These are phyloP conservation scores for Croton laevigatus DNA, from an alignment of 441 rosid species.

Conservation along the genomic window DNA sequence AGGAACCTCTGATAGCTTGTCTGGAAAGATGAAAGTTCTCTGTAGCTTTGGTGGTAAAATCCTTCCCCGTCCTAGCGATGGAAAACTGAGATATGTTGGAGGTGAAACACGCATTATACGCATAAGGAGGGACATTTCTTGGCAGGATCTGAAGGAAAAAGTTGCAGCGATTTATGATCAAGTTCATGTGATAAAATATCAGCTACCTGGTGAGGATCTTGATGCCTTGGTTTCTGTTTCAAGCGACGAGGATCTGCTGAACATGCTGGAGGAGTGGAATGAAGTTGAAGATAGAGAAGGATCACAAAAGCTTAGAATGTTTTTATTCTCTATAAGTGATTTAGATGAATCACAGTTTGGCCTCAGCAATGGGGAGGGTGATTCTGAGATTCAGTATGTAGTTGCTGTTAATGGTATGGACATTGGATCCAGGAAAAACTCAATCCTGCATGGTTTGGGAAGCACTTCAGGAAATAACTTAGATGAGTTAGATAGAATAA, in stretches of 20 bases:
- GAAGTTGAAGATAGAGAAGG: constrained; percentile 58
- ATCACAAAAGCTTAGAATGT: constrained; percentile 67
- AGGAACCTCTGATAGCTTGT: constrained; percentile 49
- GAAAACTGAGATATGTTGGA: constrained; percentile 89
- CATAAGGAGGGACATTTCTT: constrained; percentile 58
- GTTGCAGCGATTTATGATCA: constrained; percentile 54
- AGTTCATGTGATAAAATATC: constrained; percentile 66
- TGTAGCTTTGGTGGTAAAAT: constrained; percentile 94
- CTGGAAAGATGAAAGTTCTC: constrained; percentile 56
- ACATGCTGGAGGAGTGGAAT: constrained; percentile 89
- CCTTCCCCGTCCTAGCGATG: constrained; percentile 85
- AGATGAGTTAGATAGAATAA: constrained; percentile 46
- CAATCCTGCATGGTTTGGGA: constrained; percentile 38
- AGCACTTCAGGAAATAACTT: constrained; percentile 53
- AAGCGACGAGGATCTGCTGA: constrained; percentile 81
- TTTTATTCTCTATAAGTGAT: constrained; percentile 69
- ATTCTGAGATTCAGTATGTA: constrained; percentile 76
- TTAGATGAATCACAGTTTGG: constrained; percentile 65
- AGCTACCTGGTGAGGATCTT: constrained; percentile 93
- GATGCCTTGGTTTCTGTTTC: constrained; percentile 88
- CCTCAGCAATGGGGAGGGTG: constrained; percentile 51
- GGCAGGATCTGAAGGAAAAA: constrained; percentile 65
- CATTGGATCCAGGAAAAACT: constrained; percentile 46
- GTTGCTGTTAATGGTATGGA: constrained; percentile 90
- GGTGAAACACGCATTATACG: constrained; percentile 78